Evolutionary conservation across 73 alveolate species (phyloP).

Genomic region (Symbiodinium pilosum): DNA sequence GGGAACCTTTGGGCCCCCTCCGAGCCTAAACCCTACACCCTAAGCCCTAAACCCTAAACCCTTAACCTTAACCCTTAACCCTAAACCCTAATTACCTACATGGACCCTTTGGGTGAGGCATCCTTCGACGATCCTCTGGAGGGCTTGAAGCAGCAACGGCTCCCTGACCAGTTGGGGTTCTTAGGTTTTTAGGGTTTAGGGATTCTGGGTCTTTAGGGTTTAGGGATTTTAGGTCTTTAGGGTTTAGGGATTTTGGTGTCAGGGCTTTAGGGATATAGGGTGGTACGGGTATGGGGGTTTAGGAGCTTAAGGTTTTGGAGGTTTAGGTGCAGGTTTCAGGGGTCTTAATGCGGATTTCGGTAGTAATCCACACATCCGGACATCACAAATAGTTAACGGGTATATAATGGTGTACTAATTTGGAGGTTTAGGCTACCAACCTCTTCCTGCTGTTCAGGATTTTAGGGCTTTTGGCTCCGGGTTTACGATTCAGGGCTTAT

Average conservation of each 20-base stretch:
- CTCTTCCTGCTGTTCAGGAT: no score
- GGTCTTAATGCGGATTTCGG: no score
- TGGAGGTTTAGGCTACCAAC: no score
- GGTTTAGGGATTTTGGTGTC: background rate
- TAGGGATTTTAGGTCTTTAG: background rate
- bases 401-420: no score
- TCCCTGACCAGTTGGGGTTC: background rate
- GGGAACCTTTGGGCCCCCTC: no score
- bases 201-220: background rate
- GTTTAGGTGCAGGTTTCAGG: background rate
- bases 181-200: background rate
- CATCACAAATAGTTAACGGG: background rate
- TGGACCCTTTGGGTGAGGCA: background rate
- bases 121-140: conserved; percentile 85
- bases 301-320: background rate
- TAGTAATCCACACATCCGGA: no score
- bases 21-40: background rate
- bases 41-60: conserved; percentile 2
- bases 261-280: background rate
- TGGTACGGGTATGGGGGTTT: no score
- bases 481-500: no score
- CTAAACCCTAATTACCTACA: background rate
- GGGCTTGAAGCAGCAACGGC: conserved; percentile 92
- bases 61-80: background rate
- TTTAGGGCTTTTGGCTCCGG: no score